Conservation (phyloP, 163 green algal genomes). For the Botryococcus braunii region DNA sequence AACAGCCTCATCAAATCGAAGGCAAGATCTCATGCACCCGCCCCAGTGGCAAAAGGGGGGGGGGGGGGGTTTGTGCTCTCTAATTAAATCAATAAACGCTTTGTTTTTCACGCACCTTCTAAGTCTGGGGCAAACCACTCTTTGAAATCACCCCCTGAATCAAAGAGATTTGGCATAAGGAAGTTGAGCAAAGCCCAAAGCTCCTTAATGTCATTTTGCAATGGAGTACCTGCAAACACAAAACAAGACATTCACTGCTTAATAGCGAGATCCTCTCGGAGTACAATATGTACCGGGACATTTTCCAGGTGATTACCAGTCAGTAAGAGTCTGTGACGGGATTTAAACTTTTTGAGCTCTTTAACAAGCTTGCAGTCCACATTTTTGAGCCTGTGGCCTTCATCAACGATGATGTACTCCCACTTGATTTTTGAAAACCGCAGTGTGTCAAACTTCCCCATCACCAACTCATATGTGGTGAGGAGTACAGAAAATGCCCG, state of each 20-base stretch:
- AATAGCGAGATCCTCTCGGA: no score
- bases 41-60: constrained; percentile 26
- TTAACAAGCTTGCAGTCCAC: constrained; percentile 66
- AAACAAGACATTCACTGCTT: constrained; percentile 2
- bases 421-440: constrained; percentile 25
- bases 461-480: constrained; percentile 76
- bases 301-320: no score
- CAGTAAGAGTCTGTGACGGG: constrained; percentile 68
- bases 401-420: constrained; percentile 72
- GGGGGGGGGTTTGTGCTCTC: no score
- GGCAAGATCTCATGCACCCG: no score
- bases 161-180: constrained; percentile 75
- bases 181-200: constrained; percentile 92
- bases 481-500: constrained; percentile 60
- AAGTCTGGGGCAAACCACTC: constrained; percentile 51
- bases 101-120: not conserved
- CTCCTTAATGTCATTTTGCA: constrained; percentile 88
- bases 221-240: constrained; percentile 62
- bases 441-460: constrained; percentile 56
- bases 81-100: no score
- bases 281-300: no score
- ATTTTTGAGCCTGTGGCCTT: constrained; percentile 82
- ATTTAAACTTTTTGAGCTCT: constrained; percentile 52
- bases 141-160: constrained; percentile 62
- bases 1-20: no score